Base-by-base conservation (phyloP, 2,329 filamentous ascomycete species). In the Fusarium sp. region DNA sequence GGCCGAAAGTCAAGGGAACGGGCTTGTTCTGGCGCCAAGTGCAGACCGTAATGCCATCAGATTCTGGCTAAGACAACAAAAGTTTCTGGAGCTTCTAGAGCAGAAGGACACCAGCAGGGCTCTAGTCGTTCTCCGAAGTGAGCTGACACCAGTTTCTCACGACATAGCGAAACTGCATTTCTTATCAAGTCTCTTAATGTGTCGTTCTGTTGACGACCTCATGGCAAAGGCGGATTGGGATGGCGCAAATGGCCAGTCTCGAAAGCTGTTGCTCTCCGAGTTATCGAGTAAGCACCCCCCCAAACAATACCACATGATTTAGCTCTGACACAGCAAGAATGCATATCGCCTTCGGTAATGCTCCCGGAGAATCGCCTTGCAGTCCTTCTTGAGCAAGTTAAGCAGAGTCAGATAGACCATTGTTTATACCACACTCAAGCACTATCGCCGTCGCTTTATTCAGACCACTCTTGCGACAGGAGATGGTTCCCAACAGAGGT, bases 291-390 rank as follows among this genome's bases (percentile, higher is more conserved):
- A 81, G 88, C 81, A 45, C 21, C 7, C 28, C 43, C 51, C 51
- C 46, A 32, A 13, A 21, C 40, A 28, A 21, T 27, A 5, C 21
- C 30, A 21, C 18, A 13, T 7, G 20, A 18, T 37, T 20, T 53
- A 10, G 5, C 14, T 34, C 58, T 69, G 59, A 41, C 45, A 32
- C 49, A 55, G 37, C 72, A 95, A 95, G 92, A 87, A 83, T 97
- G 89, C 59, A 97, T 99, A 78, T 97, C 96, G 3, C 95, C 96
- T 0, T 96, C 94, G 6, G 93, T 97, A 46, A 98, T 99, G 94
- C 92, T 99, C 57, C 96, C 96, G 3, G 93, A 97, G 76, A 93
- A 96, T 78, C 90, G 96, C 9, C 84, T 99, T 46, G 93, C 93
- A 3, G 87, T 90, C 34, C 84, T 99, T 18, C 83, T 99, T 55